Base-by-base conservation (phyloP, 768 basidiomycete species). In the Boletus rubescentipes region DNA sequence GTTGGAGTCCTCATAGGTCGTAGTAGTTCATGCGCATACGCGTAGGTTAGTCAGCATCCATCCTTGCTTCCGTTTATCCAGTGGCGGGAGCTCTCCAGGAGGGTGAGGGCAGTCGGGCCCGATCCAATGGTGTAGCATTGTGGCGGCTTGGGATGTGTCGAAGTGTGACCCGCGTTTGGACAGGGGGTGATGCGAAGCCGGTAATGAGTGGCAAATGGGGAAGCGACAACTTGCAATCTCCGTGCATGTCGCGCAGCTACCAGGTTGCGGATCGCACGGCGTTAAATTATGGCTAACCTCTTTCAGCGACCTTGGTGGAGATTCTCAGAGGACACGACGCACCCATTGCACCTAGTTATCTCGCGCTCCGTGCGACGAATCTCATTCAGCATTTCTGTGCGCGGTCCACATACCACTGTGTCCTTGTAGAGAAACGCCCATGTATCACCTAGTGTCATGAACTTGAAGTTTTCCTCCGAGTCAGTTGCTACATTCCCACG, bases 191-290 rank as follows among this genome's bases (percentile, higher is more conserved):
- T 3, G 43, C 20, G 7, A 39, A 14, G 3, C 23, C 6, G 26
- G 26, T 26, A 26, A 6, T 26, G 26, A 6, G 26, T 26, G 3
- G 26, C 26, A 38, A 31, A 36, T 23, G n/a, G 14, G 21, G 11
- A 31, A 26, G 6, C 35, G n/a, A n/a, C n/a, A n/a, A n/a, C n/a
- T n/a, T n/a, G 41, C 23, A 10, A 39, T 31, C 20, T 39, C 48
- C 56, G 34, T 39, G 20, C 26, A 12, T 23, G 32, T 46, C 30
- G 30, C 21, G n/a, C 21, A 45, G 18, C 31, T 9, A 38, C 20
- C 10, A 10, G 46, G 47, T 38, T 29, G 21, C 15, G 51, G 30
- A 52, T 52, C 49, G 49, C 58, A 34, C 57, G 39, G 40, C 26
- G 39, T 31, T 32, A n/a, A 36, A 15, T 4, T 4, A 26, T 3